phyloP scores from a whole-genome alignment of 129 eudicot genomes.

The Lonicera japonica region DNA sequence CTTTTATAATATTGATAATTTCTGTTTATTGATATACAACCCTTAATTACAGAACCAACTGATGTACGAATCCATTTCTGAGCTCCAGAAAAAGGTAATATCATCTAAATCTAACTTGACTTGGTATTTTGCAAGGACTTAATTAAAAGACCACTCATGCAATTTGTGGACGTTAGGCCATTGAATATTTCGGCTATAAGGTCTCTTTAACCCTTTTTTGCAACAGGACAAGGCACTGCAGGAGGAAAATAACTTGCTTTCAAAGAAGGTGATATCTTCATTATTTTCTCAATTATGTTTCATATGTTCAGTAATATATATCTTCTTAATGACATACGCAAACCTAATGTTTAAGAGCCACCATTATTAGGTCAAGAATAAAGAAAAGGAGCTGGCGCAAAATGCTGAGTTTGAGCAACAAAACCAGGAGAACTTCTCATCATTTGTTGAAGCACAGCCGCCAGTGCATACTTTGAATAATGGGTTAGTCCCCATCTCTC shows the following conservation, averaged over 20 bases:
- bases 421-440: slow-evolving; percentile 22
- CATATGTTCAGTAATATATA: neutral
- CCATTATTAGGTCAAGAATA: slow-evolving; percentile 35
- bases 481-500: slow-evolving; percentile 35
- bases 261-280: slow-evolving; percentile 41
- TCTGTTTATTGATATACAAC: neutral
- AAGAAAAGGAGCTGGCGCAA: slow-evolving; percentile 37
- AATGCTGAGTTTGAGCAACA: slow-evolving; percentile 21
- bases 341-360: neutral
- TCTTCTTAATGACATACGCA: neutral
- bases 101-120: neutral
- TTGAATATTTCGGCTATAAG: neutral
- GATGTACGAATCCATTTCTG: slow-evolving; percentile 75
- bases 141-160: neutral
- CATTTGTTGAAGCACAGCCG: slow-evolving; percentile 22
- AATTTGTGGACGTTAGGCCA: neutral
- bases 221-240: slow-evolving; percentile 74
- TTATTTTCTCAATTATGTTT: neutral
- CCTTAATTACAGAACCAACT: slow-evolving; percentile 57
- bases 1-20: neutral
- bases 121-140: too few species aligned
- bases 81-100: slow-evolving; percentile 73
- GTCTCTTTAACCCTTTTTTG: neutral
- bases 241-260: slow-evolving; percentile 57
- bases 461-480: slow-evolving; percentile 26